Conservation (phyloP, 1,139 yeast species). For the Hemisphaericaspora xylofermentans region DNA sequence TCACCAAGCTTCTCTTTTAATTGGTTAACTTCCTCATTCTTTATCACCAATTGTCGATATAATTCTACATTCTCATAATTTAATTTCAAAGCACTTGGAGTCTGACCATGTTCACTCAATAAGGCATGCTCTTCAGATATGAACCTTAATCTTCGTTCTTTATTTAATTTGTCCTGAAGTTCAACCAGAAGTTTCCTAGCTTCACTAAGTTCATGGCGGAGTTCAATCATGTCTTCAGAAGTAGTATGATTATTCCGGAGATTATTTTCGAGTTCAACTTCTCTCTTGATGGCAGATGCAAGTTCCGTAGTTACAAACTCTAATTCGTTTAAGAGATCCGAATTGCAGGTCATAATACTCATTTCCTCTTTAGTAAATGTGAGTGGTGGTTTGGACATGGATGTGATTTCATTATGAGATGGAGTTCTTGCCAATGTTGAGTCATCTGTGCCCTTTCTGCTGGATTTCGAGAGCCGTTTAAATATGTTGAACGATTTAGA, state of each 20-base stretch:
- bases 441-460: slow-evolving; percentile 11
- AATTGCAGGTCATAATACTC: slow-evolving; percentile 60
- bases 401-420: slow-evolving; percentile 11
- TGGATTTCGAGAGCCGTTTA: slow-evolving; percentile 34
- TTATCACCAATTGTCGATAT: slow-evolving; percentile 44
- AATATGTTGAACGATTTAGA: slow-evolving; percentile 22
- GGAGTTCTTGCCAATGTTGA: slow-evolving; percentile 7
- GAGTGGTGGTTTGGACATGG: slow-evolving; percentile 13
- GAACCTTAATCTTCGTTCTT: slow-evolving; percentile 63
- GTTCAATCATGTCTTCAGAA: slow-evolving; percentile 19
- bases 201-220: slow-evolving; percentile 31
- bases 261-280: slow-evolving; percentile 53
- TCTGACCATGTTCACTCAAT: slow-evolving; percentile 52
- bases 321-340: slow-evolving; percentile 58
- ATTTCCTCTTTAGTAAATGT: slow-evolving; percentile 58
- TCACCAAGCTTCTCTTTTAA: slow-evolving; percentile 43
- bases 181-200: slow-evolving; percentile 50
- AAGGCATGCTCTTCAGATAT: slow-evolving; percentile 71
- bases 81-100: slow-evolving; percentile 55
- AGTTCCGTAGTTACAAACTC: slow-evolving; percentile 69
- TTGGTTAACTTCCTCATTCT: slow-evolving; percentile 48
- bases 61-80: slow-evolving; percentile 57
- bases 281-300: slow-evolving; percentile 69
- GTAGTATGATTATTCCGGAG: slow-evolving; percentile 22
- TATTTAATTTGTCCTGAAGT: slow-evolving; percentile 56